phyloP scores from a whole-genome alignment of 306 rosid species.

The Cicer arietinum region DNA sequence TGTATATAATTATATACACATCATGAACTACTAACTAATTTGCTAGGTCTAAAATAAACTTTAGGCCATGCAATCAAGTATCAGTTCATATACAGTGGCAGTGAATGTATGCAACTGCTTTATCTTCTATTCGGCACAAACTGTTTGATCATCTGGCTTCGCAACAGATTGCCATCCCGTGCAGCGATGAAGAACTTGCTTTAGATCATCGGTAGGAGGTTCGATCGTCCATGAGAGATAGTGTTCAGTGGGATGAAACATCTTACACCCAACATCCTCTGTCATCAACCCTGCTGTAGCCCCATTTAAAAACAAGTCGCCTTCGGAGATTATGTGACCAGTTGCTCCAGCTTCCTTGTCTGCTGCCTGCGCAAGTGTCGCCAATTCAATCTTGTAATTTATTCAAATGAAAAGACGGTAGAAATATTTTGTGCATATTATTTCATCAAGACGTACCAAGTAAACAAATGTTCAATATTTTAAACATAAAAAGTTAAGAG shows the following conservation, averaged over 20 bases:
- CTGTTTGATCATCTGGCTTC: constrained; percentile 62
- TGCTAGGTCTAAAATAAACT: neutral
- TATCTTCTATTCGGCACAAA: constrained; percentile 33
- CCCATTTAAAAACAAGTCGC: constrained; percentile 76
- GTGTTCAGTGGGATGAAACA: constrained; percentile 74
- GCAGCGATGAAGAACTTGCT: constrained; percentile 69
- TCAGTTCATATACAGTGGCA: neutral
- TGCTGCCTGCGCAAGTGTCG: constrained; percentile 63
- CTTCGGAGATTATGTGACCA: constrained; percentile 81
- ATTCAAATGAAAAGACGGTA: neutral
- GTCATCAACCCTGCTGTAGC: constrained; percentile 70
- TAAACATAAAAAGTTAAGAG: too few relatives aligned
- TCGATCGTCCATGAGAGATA: constrained; percentile 68
- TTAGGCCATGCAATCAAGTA: neutral
- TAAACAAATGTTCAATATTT: too few relatives aligned
- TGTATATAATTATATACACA: too few relatives aligned
- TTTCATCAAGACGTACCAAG: too few relatives aligned
- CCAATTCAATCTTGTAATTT: constrained; percentile 24
- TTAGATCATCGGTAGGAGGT: constrained; percentile 70
- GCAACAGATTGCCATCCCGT: constrained; percentile 79
- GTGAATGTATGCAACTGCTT: constrained; percentile 6
- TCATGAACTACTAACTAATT: neutral
- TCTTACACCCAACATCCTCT: constrained; percentile 33
- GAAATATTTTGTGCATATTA: neutral
- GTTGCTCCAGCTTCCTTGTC: constrained; percentile 66